Evolutionary conservation across 306 rosid genomes (phyloP).

Genomic region (Dryas octopetala): DNA sequence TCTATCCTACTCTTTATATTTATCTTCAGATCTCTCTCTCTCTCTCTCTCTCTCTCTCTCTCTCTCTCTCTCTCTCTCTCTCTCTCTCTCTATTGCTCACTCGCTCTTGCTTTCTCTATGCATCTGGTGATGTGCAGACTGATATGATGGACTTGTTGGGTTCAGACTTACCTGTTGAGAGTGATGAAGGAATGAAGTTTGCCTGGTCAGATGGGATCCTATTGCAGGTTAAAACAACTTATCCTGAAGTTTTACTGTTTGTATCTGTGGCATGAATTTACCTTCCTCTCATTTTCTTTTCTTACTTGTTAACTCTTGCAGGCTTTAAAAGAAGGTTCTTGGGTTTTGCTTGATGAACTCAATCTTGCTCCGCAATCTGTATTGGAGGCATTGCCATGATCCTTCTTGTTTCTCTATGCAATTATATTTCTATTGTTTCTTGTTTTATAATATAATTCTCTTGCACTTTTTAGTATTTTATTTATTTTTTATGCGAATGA

Average conservation of each 20-base stretch:
- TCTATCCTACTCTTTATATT: neutral
- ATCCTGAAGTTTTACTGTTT: conserved; percentile 1
- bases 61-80: neutral
- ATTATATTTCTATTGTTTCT: conserved; percentile 6
- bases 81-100: neutral
- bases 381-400: conserved; percentile 59
- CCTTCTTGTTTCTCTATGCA: conserved; percentile 1
- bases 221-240: conserved; percentile 65
- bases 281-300: conserved; percentile 10
- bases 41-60: neutral
- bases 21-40: neutral
- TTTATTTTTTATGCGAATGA: conserved; percentile 3
- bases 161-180: conserved; percentile 87
- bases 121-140: conserved; percentile 53
- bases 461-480: neutral
- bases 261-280: conserved; percentile 24
- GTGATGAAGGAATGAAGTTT: conserved; percentile 82
- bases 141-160: conserved; percentile 98
- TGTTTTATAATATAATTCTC: neutral
- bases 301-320: conserved; percentile 33
- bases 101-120: neutral
- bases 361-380: conserved; percentile 98
- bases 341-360: conserved; percentile 98
- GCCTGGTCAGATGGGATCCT: conserved; percentile 96
- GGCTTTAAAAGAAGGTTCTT: conserved; percentile 91